Evolutionary conservation across 129 eudicot genomes (phyloP), one percentile per base, ranked within the genome.

Genomic region (Flaveria sonorensis): DNA sequence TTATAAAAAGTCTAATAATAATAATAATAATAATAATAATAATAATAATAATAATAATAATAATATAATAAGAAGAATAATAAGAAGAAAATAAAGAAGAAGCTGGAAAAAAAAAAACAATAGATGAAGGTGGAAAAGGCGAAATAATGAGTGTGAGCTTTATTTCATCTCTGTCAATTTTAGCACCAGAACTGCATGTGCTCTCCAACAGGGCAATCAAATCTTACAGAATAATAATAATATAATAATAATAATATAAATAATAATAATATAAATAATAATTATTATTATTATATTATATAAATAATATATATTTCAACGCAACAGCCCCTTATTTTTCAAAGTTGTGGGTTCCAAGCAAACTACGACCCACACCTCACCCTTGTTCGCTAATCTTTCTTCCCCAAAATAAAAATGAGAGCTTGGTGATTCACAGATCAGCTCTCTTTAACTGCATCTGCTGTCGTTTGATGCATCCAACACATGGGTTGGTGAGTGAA

Each of bases 181-280:
- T 73, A 53, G 73, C 67, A 72, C 46, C 78, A 50, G 83, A 73
- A 62, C 18, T 18, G 78, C 83, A 79, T 79, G 83, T 79, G 82
- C 76, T 78, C 73, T 57, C 55, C 81, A 52, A 78, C 82, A 77
- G 81, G 69, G 83, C 78, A 72, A 79, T 71, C 83, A 79, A 77
- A 72, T 79, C 78, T 79, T 51, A 30, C 9, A 59, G 69, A 78
- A 77, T 77, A 36, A 5, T 36, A 78, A 77, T 77, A 36, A 5
- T 36, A 36, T 36, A 36, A 36, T 36, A 36, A 30, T 6, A 36
- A 36, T 32, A 32, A 4, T 32, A 32, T 32, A 32, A 0, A 32
- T 32, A 32, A 4, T 30, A 30, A 30, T 30, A 30, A 32, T 32
- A 32, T n/a, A n/a, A n/a, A n/a, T n/a, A n/a, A n/a, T n/a, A n/a